phyloP scores from a whole-genome alignment of 2,329 filamentous ascomycete genomes.

The Coniochaeta prunicola region DNA sequence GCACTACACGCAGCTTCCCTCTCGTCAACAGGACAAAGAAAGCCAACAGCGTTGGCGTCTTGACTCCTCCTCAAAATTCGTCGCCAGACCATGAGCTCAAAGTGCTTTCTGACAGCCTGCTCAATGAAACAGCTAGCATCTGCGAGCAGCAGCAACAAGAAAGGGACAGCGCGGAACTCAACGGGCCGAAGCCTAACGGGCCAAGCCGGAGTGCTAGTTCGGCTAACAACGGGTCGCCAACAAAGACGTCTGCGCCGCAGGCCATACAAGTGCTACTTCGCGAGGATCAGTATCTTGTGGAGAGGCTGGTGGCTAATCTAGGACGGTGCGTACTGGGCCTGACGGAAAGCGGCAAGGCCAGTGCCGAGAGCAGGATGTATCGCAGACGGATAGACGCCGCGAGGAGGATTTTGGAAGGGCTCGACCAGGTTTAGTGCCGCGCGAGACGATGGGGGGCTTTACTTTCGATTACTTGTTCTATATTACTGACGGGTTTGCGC shows the following conservation, averaged over 20 bases:
- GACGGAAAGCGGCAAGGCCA: constrained; percentile 44
- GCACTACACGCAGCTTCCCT: constrained; percentile 56
- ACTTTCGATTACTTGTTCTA: not conserved
- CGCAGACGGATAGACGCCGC: constrained; percentile 69
- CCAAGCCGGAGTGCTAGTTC: not conserved
- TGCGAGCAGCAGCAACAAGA: constrained; percentile 21
- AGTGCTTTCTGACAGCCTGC: constrained; percentile 38
- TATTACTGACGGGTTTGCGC: not conserved
- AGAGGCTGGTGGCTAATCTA: constrained; percentile 51
- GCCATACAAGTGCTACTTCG: constrained; percentile 39
- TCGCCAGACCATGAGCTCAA: constrained; percentile 42
- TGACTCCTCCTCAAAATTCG: constrained; percentile 34
- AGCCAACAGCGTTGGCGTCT: constrained; percentile 30
- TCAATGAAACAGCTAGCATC: constrained; percentile 38
- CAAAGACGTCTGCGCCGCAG: constrained; percentile 17
- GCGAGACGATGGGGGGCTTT: not conserved
- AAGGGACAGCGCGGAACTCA: not conserved
- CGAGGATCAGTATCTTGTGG: constrained; percentile 54
- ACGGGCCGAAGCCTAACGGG: constrained; percentile 5
- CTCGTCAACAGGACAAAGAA: constrained; percentile 45
- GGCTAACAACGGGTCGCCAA: constrained; percentile 11
- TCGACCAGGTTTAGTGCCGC: constrained; percentile 29
- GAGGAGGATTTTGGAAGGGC: constrained; percentile 63
- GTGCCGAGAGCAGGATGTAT: constrained; percentile 55
- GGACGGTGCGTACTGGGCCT: constrained; percentile 54